Evolutionary conservation across 495 filamentous ascomycete genomes (phyloP), one percentile per base, ranked within the genome.

Genomic region (Penicillium robsamsonii): DNA sequence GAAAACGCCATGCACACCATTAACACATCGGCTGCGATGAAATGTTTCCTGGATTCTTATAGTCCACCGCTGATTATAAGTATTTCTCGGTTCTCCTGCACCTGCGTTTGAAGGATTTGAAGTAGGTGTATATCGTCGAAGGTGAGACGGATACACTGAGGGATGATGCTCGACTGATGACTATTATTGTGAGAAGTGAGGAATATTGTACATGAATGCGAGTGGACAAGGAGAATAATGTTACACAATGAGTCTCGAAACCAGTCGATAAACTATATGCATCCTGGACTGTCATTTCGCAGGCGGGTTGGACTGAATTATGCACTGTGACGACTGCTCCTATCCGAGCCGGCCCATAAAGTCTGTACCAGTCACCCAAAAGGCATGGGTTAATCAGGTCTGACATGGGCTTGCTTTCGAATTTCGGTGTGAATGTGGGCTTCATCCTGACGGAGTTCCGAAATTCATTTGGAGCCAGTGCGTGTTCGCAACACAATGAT

Each of bases 211-310:
- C 49, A 51, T 40, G 24, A 51, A 40, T 13, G 24, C 9, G 1
- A 11, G 12, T 13, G 25, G 24, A 12, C 5, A 30, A 29, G 35
- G 15, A 41, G 18, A 27, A 29, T 51, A 3, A 47, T 47, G 29
- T 17, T 46, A 25, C 11, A 47, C 45, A 47, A 29, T n/a, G 25
- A 7, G 18, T n/a, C n/a, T 51, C 35, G 17, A 51, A 50, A 29
- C 49, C 35, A 41, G 25, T 51, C 35, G 20, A 51, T 5, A 24
- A 38, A 51, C 10, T 27, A 29, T 51, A 2, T 47, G 45, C 29
- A 8, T 8, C 29, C 15, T 31, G 12, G 4, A 31, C 29, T 18
- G n/a, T n/a, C 8, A 11, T 43, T 24, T 43, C 15, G 25, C 44
- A 29, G 15, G 29, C 2, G 27, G 5, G 10, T 31, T 47, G 45